Evolutionary conservation across 192 early-diverging fungal species (phyloP), one percentile per base, ranked within the genome.

Genomic region (Funneliformis mosseae): DNA sequence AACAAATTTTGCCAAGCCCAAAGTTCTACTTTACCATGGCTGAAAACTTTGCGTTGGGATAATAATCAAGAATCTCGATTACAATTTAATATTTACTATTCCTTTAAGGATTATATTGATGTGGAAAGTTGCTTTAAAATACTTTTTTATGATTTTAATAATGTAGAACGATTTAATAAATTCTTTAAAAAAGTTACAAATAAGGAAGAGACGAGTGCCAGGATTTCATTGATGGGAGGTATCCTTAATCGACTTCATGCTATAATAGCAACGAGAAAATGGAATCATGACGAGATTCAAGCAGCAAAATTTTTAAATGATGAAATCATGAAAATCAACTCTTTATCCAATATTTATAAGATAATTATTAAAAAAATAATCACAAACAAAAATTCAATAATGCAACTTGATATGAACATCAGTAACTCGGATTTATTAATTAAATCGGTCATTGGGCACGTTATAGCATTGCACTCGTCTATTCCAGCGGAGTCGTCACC

Each of bases 61-160:
- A 38, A 77, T 42, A 41, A 27, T 23, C 10, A 66, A 5, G n/a
- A 64, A 25, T 41, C 4, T 25, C 50, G 76, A 60, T 18, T 81
- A 10, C 61, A 61, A 28, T 68, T 78, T 62, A 81, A 81, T 78
- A 45, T 76, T n/a, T 81, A 70, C 46, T 72, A 61, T 23, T 55
- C n/a, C 8, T 3, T 78, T 4, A 1, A 68, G 38, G 23, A 48
- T 9, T 81, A 78, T 67, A 18, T 10, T 12, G 25, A 33, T 23
- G 25, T 33, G 7, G 81, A 81, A n/a, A 39, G 11, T 43, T 61
- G 62, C 12, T 67, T n/a, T 11, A 9, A 18, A 41, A 23, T 9
- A 27, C 41, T 33, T 33, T 33, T 78, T 5, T 59, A 46, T n/a
- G 12, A 21, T 11, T 7, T 4, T 23, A 16, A 67, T 45, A 25